These are phyloP conservation scores for Dentipellis fragilis DNA, from an alignment of 768 basidiomycete species.

Conservation along the genomic window DNA sequence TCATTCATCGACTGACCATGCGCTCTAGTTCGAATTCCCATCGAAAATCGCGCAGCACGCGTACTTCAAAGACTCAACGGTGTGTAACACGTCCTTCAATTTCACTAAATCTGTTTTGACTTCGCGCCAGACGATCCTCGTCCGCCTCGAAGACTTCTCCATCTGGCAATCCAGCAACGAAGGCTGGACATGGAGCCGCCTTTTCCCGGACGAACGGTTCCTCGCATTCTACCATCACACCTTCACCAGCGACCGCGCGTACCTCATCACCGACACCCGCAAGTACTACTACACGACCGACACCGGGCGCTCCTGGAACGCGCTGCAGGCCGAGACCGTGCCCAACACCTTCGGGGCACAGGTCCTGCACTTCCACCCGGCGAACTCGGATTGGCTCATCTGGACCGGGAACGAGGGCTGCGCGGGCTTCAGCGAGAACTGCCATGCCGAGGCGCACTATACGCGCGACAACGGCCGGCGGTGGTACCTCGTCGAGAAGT, in stretches of 20 bases:
- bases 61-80: slow-evolving; percentile 78
- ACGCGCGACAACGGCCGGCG: slow-evolving; percentile 65
- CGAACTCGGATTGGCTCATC: slow-evolving; percentile 67
- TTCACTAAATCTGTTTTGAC: background rate
- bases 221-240: slow-evolving; percentile 82
- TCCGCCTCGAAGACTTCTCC: slow-evolving; percentile 62
- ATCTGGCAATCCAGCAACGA: slow-evolving; percentile 96
- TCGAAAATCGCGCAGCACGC: slow-evolving; percentile 59
- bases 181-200: slow-evolving; percentile 81
- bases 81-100: slow-evolving; percentile 20
- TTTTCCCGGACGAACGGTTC: slow-evolving; percentile 52
- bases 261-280: slow-evolving; percentile 65
- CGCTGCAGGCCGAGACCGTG: slow-evolving; percentile 44
- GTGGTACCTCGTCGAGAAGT: slow-evolving; percentile 52
- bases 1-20: slow-evolving; percentile 1
- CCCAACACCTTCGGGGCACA: slow-evolving; percentile 75
- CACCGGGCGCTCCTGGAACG: slow-evolving; percentile 65
- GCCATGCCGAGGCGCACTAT: slow-evolving; percentile 70
- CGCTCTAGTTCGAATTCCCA: slow-evolving; percentile 54
- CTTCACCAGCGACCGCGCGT: slow-evolving; percentile 73
- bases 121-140: slow-evolving; percentile 59
- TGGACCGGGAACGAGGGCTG: slow-evolving; percentile 82
- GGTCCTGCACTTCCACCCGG: slow-evolving; percentile 81
- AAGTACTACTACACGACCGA: slow-evolving; percentile 77
- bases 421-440: slow-evolving; percentile 31